Base-by-base conservation (phyloP, 306 rosid species). In the Rubus parviflorus region DNA sequence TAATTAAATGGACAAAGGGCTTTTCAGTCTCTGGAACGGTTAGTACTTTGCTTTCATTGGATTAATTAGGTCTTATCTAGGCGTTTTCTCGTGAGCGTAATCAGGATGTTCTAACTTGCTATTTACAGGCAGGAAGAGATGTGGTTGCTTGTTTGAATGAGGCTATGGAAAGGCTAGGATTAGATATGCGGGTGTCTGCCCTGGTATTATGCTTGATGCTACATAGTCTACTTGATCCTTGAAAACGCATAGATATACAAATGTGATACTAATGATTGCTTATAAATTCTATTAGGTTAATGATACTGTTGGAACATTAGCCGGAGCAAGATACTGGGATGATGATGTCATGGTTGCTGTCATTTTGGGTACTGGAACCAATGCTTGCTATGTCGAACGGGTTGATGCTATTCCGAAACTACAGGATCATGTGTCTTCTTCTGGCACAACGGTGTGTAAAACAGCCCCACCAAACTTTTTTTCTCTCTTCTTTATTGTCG, bases 321-420 rank as follows among this genome's bases (percentile, higher is more conserved):
- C 98, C 3, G 98, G 97, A 83, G 98, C 98, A 56, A 85, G 88
- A 82, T 94, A 92, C 74, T 94, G 88, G 82, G 98, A 94, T 42
- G 82, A 88, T 60, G 97, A 94, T 83, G 97, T 90, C 45, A 75
- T 82, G 86, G 95, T 88, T 80, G 98, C 98, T 68, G 93, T 90
- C 51, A 92, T 94, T 88, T 87, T 94, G 87, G 98, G 98, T 30
- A 94, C 98, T 0, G 98, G 98, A 86, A 94, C 97, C 65, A 94
- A 92, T 62, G 98, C 98, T 76, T 92, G 98, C 82, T 94, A 94
- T 64, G 87, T 92, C 15, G 98, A 94, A 72, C 87, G 86, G 68
- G 82, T 68, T 15, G 81, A 84, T 81, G 86, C 87, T 77, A 90
- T 92, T 82, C 93, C 97, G 25, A 94, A 94, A 76, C 83, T 90